Evolutionary conservation across 768 basidiomycete species (phyloP), one percentile per base, ranked within the genome.

Genomic region (Punctularia strigosozonata): DNA sequence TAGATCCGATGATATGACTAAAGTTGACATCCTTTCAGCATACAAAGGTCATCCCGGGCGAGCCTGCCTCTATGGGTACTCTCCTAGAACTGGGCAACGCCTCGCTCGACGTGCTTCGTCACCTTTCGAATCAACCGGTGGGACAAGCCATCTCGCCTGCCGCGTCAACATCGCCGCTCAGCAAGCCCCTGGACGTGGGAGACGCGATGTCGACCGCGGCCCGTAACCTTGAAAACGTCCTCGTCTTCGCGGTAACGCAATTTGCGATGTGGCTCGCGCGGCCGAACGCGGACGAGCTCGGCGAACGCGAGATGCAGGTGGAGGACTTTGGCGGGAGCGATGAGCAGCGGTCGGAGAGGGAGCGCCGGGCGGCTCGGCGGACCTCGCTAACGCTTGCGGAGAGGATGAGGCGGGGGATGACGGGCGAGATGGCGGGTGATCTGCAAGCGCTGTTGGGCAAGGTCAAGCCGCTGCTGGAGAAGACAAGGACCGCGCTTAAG

Each of bases 21-120:
- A 30, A 14, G 20, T 41, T 18, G 38, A 20, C 34, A 32, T 23
- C 43, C 42, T n/a, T 23, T 15, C 42, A 94, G 89, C 84, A 86
- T 52, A 81, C 85, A 4, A 91, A 88, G 49, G 79, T 89, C 4
- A 80, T 88, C 2, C 66, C 82, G 0, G 76, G 78, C 12, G 89
- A 91, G 47, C 78, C 83, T 5, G 75, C 88, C 0, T 90, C 89
- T 0, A 59, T 90, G 38, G 89, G 90, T 14, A 91, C 90, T 0
- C 59, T 94, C 5, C 68, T 90, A n/a, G 89, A 92, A 58, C 61
- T 91, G 4, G 84, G 77, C 2, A 85, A 81, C 40, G 77, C 75
- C 43, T 77, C 80, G 1, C 63, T 85, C 25, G 88, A 90, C 45
- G 66, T 84, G 14, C 63, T 90, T 28, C 69, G 75, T 6, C 71